phyloP scores from a whole-genome alignment of 2,329 filamentous ascomycete genomes.

The Berkeleyomyces rouxiae region DNA sequence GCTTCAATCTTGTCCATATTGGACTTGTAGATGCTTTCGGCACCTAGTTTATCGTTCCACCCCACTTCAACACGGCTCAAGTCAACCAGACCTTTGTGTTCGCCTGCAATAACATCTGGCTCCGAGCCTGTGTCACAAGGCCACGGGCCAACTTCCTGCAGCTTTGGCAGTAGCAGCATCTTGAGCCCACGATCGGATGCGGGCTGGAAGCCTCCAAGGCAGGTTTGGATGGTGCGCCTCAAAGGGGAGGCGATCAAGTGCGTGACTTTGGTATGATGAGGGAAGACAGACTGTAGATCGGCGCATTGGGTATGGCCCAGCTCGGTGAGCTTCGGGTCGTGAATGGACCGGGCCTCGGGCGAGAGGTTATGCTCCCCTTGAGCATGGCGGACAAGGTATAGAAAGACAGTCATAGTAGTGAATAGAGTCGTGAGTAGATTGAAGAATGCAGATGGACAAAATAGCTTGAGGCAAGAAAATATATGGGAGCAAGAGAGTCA shows the following conservation, averaged over 20 bases:
- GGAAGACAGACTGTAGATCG: constrained; percentile 43
- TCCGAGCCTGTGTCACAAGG: constrained; percentile 62
- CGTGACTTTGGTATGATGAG: constrained; percentile 46
- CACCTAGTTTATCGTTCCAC: constrained; percentile 57
- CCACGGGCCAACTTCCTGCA: constrained; percentile 61
- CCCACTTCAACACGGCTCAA: constrained; percentile 40
- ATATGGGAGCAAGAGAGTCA: background rate
- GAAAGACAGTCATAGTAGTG: constrained; percentile 31
- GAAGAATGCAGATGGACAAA: background rate
- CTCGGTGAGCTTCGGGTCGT: constrained; percentile 62
- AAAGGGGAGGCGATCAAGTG: constrained; percentile 65
- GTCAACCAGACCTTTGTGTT: constrained; percentile 50
- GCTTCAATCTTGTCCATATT: constrained; percentile 36
- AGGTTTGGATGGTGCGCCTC: constrained; percentile 65
- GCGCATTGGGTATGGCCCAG: constrained; percentile 62
- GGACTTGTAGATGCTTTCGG: constrained; percentile 20
- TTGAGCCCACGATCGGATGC: constrained; percentile 21
- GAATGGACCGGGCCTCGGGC: constrained; percentile 50
- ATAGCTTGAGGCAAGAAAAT: background rate
- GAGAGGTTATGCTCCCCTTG: constrained; percentile 70
- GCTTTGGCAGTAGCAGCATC: constrained; percentile 52
- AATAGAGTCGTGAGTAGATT: background rate
- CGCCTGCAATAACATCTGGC: constrained; percentile 34
- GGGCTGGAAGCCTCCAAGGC: constrained; percentile 49
- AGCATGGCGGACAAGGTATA: constrained; percentile 58